Base-by-base conservation (phyloP, 2,329 filamentous ascomycete genomes). In the Didymosphaeria variabile region DNA sequence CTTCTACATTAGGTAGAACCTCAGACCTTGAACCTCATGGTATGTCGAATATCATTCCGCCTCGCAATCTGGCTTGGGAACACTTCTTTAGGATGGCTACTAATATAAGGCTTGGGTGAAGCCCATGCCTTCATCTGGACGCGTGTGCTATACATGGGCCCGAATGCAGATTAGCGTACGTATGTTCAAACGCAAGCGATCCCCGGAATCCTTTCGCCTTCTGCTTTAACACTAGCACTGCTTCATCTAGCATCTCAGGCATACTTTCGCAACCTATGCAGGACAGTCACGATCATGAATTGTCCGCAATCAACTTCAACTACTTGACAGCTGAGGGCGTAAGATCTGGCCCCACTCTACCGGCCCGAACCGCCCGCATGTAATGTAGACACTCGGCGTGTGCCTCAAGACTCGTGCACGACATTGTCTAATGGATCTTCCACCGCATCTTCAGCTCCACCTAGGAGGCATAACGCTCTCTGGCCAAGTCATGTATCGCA, bases 401-500 rank as follows among this genome's bases (percentile, higher is more conserved):
- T 38, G 36, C 36, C 36, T 36, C 49, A 52, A 26, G 17, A 21
- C 15, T 40, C 42, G n/a, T 42, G 36, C 38, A 44, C 54, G 8
- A 57, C 54, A 21, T 57, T 49, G 12, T 44, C 55, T 7, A 57
- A n/a, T 13, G 46, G 55, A 51, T 57, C 55, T 5, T 51, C 36
- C 23, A 51, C 45, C n/a, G 19, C 9, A 44, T 32, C 13, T 26
- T 46, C 1, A 34, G 10, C 51, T 55, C 57, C 42, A 38, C 12
- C 15, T 29, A n/a, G n/a, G 15, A 29, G 5, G 29, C 10, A 19
- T 29, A 44, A 3, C 29, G 42, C 50, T 53, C 47, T 26, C 34
- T 45, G 6, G 47, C 49, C 57, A 49, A 59, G 12, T 59, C 49
- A 31, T 51, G 7, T n/a, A 55, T 49, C 21, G 50, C 42, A 36